Base-by-base conservation (phyloP, 1,284 basidiomycete genomes). In the Flammula alnicola region DNA sequence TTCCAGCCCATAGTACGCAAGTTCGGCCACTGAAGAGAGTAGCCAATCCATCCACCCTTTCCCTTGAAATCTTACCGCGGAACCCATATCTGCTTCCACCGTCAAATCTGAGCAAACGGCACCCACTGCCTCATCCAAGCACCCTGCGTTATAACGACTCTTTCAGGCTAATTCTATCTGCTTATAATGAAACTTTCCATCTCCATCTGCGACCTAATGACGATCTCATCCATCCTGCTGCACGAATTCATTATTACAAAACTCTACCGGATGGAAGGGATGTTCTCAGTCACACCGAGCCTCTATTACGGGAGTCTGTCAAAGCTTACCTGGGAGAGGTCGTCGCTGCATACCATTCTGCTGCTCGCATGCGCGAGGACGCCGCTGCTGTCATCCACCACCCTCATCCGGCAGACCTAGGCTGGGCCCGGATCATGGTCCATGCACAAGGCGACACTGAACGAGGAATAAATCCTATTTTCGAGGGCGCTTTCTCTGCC, bases 401-500 rank as follows among this genome's bases (percentile, higher is more conserved):
- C 56, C 61, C 75, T 47, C 77, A 71, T 55, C 66, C 72, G 5
- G 66, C 72, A 22, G 77, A 78, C 38, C 72, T 86, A 6, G 89
- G 89, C 14, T 84, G 81, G 78, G 88, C 88, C 11, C 79, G 83
- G 16, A 83, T 91, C 57, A 81, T 86, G 63, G 77, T 91, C 2
- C 82, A 88, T 63, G 67, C 84, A 58, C 79, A 84, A 57, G 87
- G 86, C 26, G 78, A 84, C 59, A 65, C 71, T 22, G 66, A 65
- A 10, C 61, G 58, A 44, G 76, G 75, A 49, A 55, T 74, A 23
- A 61, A 80, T 3, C 86, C 86, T 2, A 65, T 79, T 2, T 91
- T 86, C 63, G 89, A 93, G 63, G 92, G 92, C 47, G 82, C 85
- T 6, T 93, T 93, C 70, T 78, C 79, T 7, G 76, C 81, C 12